Percentiles rank a stretch among this genome's conserved stretches.
These are phyloP conservation scores for Kurtzmaniella fragi DNA, from an alignment of 805 yeast species.

Conservation along the genomic window DNA sequence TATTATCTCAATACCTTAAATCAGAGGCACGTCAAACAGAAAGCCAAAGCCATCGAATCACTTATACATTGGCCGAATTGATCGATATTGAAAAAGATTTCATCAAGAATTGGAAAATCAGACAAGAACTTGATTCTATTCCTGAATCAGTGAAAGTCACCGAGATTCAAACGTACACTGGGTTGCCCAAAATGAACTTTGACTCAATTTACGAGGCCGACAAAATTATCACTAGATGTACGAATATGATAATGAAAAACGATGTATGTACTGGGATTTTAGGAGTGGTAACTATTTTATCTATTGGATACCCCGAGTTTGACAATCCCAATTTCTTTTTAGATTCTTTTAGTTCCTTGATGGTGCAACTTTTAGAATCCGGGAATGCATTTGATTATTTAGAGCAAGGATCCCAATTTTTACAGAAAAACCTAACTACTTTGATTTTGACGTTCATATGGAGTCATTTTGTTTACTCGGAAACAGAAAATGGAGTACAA, in stretches of 20 bases:
- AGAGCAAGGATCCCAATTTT: conserved; percentile 12
- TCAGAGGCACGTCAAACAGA: too few species aligned
- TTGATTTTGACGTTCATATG: conserved; percentile 41
- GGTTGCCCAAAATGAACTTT: conserved; percentile 7
- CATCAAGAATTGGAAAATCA: too few species aligned
- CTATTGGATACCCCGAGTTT: conserved; percentile 12
- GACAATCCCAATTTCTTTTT: conserved; percentile 35
- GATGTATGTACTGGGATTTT: background rate
- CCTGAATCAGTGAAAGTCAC: too few species aligned
- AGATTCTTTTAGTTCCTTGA: conserved; percentile 29
- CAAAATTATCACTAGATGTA: conserved; percentile 7
- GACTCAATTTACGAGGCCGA: conserved; percentile 1
- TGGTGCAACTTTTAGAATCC: conserved; percentile 37
- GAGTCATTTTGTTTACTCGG: conserved; percentile 37
- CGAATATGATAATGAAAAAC: conserved; percentile 4
- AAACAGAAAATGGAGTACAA: conserved; percentile 5
- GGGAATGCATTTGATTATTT: conserved; percentile 28
- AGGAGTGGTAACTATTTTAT: conserved; percentile 7
- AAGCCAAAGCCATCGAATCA: too few species aligned
- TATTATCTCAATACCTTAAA: too few species aligned
- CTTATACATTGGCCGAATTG: conserved; percentile 2
- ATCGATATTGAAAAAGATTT: background rate
- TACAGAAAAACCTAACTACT: conserved; percentile 32
- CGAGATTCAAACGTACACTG: background rate
- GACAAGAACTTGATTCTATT: too few species aligned